phyloP scores from a whole-genome alignment of 2,329 filamentous ascomycete species.

The Nemania sp. region DNA sequence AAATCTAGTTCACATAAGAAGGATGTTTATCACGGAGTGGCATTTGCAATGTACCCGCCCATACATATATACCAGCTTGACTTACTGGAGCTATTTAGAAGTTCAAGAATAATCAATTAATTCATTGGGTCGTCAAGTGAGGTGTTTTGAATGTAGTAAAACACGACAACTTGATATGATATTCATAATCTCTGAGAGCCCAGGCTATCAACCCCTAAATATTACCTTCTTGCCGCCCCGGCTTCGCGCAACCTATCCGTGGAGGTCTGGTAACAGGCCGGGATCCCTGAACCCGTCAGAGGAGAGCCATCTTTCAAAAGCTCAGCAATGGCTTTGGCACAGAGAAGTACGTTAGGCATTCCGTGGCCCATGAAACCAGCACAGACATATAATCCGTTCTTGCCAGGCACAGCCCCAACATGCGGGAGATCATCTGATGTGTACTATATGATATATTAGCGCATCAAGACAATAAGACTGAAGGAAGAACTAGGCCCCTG shows the following conservation, averaged over 20 bases:
- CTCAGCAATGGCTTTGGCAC: slow-evolving; percentile 29
- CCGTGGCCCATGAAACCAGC: slow-evolving; percentile 35
- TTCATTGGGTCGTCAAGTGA: no score
- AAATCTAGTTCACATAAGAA: no score
- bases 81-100: no score
- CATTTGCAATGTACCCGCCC: no score
- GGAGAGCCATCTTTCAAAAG: slow-evolving; percentile 28
- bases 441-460: slow-evolving; percentile 21
- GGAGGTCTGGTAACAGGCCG: slow-evolving; percentile 31
- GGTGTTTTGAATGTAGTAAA: no score
- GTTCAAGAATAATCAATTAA: no score
- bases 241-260: slow-evolving; percentile 25
- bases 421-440: slow-evolving; percentile 31
- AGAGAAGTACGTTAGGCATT: slow-evolving; percentile 34
- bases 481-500: not conserved
- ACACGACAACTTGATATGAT: no score
- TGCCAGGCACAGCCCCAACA: slow-evolving; percentile 30
- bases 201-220: no score
- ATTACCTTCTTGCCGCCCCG: not conserved
- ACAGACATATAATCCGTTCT: slow-evolving; percentile 29
- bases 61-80: no score
- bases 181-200: no score
- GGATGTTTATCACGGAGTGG: no score
- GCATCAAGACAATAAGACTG: not conserved
- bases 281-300: slow-evolving; percentile 31